Base-by-base conservation (phyloP, 345 rosid species). In the Sonneratia alba region DNA sequence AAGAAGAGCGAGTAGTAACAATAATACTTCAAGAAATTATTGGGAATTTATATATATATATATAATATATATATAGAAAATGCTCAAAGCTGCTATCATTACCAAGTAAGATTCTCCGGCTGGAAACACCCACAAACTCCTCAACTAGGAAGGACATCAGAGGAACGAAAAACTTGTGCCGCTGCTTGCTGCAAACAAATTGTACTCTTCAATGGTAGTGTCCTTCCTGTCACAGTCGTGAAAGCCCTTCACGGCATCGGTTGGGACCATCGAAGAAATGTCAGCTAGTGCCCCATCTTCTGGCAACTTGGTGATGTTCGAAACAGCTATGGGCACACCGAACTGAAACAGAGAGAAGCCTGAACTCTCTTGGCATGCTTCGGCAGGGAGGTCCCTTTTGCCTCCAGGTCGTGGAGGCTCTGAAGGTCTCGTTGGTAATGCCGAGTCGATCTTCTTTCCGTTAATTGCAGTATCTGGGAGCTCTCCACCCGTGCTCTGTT, bases 281-380 rank as follows among this genome's bases (percentile, higher is more conserved):
- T 82, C 88, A 45, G 86, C 86, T 19, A 36, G 76, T 27, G 75
- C 75, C 69, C 70, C 87, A 57, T 81, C 84, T 77, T 85, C 81
- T 16, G 86, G 72, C 79, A 82, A 74, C 75, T 81, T 88, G 38
- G 82, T 74, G 53, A 86, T 86, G 64, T 79, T 77, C 21, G 90
- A 78, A 74, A 85, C 81, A 59, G 89, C 95, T 55, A 88, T 82
- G 12, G 99, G 98, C 21, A 94, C 97, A 49, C 92, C 97, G 70
- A 80, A 92, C 80, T 95, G 99, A 79, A 92, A 95, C 77, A 92
- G 77, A 71, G 99, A 95, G 82, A 95, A 95, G 78, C 82, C 75
- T 18, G 81, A 36, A 53, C 80, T 76, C 70, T 81, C 80, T 4
- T 27, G 68, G 14, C 69, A 79, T 69, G 76, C 66, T 48, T 76